Conservation (phyloP, 2,329 filamentous ascomycete species). For the Pyrenophora graminea region DNA sequence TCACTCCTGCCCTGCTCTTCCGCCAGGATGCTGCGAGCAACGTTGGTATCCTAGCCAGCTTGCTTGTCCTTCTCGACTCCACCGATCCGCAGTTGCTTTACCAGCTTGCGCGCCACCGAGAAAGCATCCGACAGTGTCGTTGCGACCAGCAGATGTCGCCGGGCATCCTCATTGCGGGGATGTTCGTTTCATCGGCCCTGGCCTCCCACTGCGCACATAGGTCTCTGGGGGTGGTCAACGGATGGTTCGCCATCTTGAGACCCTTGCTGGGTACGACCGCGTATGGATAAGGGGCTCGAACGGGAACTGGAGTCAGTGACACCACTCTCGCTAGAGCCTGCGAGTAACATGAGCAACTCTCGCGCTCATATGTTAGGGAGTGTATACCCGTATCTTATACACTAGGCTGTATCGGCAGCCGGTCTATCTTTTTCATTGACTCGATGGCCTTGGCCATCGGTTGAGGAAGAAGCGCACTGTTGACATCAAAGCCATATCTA, state of each 20-base stretch:
- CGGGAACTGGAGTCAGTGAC: neutral
- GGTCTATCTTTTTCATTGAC: slow-evolving; percentile 1
- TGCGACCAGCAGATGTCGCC: neutral
- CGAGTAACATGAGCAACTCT: slow-evolving; percentile 2
- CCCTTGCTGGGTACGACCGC: neutral
- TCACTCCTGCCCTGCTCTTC: neutral
- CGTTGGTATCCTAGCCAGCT: too few relatives aligned
- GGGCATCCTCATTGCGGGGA: neutral
- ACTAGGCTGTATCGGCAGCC: slow-evolving; percentile 2
- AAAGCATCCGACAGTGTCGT: neutral
- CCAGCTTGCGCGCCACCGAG: neutral
- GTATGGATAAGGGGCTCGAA: neutral
- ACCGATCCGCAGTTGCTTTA: neutral
- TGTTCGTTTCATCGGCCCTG: neutral
- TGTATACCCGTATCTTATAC: slow-evolving; percentile 2
- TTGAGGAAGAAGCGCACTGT: neutral
- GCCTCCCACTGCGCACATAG: neutral
- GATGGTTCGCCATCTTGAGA: neutral
- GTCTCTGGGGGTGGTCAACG: neutral
- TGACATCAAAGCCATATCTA: too few relatives aligned
- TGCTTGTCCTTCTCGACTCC: neutral
- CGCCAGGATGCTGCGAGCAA: neutral
- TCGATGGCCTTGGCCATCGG: neutral
- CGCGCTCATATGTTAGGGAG: slow-evolving; percentile 3
- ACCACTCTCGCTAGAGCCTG: neutral